phyloP scores from a whole-genome alignment of 176 grass and related monocot species.

The Tillandsia fasciculata region DNA sequence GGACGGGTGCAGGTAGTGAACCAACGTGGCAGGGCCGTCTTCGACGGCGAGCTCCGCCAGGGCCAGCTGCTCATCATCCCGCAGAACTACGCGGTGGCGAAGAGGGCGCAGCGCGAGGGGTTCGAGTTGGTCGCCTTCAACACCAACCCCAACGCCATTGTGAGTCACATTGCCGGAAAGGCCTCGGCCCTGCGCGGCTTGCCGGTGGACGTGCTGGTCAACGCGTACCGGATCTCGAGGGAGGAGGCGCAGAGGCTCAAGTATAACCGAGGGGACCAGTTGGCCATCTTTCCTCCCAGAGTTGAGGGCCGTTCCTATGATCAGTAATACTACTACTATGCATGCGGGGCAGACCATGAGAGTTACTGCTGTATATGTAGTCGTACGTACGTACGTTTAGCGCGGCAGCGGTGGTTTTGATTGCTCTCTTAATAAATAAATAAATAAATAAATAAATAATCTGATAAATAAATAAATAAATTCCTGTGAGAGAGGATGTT shows the following conservation, averaged over 20 bases:
- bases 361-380: not conserved
- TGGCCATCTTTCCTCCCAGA: conserved; percentile 16
- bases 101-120: conserved; percentile 11
- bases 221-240: conserved; percentile 19
- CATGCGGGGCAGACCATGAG: not conserved
- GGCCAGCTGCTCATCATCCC: conserved; percentile 25
- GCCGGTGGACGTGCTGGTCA: conserved; percentile 31
- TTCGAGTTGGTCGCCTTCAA: conserved; percentile 32
- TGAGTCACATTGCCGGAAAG: conserved; percentile 29
- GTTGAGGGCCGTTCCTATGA: not conserved
- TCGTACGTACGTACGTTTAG: too few species aligned
- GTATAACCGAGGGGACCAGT: conserved; percentile 21
- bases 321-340: not conserved
- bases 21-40: conserved; percentile 23
- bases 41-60: conserved; percentile 27
- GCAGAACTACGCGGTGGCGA: conserved; percentile 12
- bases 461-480: not conserved
- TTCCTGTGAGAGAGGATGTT: conserved; percentile 1
- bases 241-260: conserved; percentile 25
- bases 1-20: conserved; percentile 26
- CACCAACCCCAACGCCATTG: conserved; percentile 30
- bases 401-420: not conserved
- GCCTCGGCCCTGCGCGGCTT: conserved; percentile 18
- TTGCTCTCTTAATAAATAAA: not conserved
- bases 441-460: too few species aligned